phyloP scores from a whole-genome alignment of 148 eudicot genomes.

The Persicaria tinctoria region DNA sequence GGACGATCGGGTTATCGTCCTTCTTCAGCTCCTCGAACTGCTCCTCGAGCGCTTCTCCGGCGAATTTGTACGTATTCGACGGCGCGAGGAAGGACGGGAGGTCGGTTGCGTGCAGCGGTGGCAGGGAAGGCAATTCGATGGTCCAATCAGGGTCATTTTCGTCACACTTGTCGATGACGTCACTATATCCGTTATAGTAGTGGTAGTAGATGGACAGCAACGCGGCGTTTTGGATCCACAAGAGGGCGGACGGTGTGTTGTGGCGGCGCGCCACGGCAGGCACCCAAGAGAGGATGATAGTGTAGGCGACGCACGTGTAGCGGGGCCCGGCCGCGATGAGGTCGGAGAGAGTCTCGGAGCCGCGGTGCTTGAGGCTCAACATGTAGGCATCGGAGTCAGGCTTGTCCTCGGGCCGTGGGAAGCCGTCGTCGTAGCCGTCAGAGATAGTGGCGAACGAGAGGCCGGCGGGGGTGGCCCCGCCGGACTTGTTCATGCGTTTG shows the following conservation, averaged over 20 bases:
- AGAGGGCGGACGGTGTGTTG: slow-evolving; percentile 39
- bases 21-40: slow-evolving; percentile 1
- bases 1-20: neutral
- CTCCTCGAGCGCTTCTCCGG: neutral
- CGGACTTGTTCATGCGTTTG: slow-evolving; percentile 17
- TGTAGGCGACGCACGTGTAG: slow-evolving; percentile 44
- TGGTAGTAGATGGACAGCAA: slow-evolving; percentile 36
- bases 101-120: slow-evolving; percentile 17
- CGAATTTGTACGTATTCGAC: slow-evolving; percentile 10
- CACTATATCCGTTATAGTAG: slow-evolving; percentile 28
- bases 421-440: slow-evolving; percentile 33
- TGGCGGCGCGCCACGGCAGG: slow-evolving; percentile 50
- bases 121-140: slow-evolving; percentile 29
- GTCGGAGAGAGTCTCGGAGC: slow-evolving; percentile 29
- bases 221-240: slow-evolving; percentile 56
- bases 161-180: slow-evolving; percentile 27
- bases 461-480: slow-evolving; percentile 27
- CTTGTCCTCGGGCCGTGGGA: slow-evolving; percentile 9
- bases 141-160: slow-evolving; percentile 24
- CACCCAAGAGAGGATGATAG: slow-evolving; percentile 62
- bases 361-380: slow-evolving; percentile 29
- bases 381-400: slow-evolving; percentile 28
- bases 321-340: slow-evolving; percentile 34
- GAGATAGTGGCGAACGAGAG: slow-evolving; percentile 49
- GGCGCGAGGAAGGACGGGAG: slow-evolving; percentile 34